Conservation (phyloP, 495 filamentous ascomycete genomes). For the Viridothelium virens region DNA sequence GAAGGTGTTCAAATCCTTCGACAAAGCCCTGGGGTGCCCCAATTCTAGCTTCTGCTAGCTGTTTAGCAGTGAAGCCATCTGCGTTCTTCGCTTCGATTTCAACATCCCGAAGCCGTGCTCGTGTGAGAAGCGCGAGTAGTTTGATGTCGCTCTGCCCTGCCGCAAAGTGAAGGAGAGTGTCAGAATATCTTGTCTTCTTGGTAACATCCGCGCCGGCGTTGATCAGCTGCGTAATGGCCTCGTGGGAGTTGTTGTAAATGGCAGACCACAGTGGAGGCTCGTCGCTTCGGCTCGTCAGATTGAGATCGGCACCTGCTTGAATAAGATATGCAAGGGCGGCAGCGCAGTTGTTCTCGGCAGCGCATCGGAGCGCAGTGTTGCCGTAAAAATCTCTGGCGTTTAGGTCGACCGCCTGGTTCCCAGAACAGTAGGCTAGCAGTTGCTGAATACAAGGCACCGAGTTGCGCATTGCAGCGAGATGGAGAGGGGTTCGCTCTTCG, state of each 20-base stretch:
- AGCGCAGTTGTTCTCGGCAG: not conserved
- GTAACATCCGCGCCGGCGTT: not conserved
- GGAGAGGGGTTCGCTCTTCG: slow-evolving; percentile 7
- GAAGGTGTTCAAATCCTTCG: not conserved
- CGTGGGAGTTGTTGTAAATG: slow-evolving; percentile 6
- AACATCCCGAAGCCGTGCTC: not conserved
- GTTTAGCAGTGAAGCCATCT: not conserved
- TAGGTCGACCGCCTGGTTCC: not conserved
- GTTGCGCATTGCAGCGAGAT: slow-evolving; percentile 3
- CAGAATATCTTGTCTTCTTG: not conserved
- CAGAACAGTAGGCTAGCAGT: not conserved
- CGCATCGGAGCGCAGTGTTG: slow-evolving; percentile 5
- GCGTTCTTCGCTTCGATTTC: slow-evolving; percentile 4
- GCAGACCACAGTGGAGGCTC: slow-evolving; percentile 5
- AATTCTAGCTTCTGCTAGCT: slow-evolving; percentile 5
- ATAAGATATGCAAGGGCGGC: slow-evolving; percentile 2
- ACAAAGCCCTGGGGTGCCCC: not conserved
- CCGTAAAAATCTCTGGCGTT: slow-evolving; percentile 9
- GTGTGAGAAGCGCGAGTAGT: not conserved
- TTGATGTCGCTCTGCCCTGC: slow-evolving; percentile 1
- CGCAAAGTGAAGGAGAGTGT: slow-evolving; percentile 8
- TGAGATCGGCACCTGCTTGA: not conserved
- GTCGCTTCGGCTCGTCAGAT: not conserved
- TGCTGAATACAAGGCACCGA: slow-evolving; percentile 1
- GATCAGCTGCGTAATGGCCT: not conserved